These are phyloP conservation scores for Penicillium digitatum DNA, from an alignment of 2,329 filamentous ascomycete species.

Conservation along the genomic window DNA sequence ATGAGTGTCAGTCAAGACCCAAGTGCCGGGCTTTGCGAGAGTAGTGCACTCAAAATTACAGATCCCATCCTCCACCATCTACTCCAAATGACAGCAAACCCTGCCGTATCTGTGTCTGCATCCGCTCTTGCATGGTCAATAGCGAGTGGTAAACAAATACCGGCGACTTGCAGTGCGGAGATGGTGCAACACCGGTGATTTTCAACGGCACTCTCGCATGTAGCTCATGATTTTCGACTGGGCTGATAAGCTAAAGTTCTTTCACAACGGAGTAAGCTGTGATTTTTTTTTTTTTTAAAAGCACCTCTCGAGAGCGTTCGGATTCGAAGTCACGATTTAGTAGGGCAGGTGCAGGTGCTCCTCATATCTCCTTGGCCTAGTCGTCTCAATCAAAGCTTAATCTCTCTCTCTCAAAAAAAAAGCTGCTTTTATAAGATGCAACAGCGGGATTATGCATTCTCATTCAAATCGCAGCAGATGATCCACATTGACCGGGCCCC, in stretches of 20 bases:
- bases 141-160: not conserved
- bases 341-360: not conserved
- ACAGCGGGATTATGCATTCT: not conserved
- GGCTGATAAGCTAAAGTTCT: not conserved
- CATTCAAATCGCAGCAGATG: not conserved
- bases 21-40: not conserved
- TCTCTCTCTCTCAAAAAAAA: not conserved
- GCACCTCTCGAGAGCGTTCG: not conserved
- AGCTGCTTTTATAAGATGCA: not conserved
- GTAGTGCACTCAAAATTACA: not conserved
- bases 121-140: not conserved
- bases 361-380: not conserved
- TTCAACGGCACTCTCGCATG: not conserved
- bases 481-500: not conserved
- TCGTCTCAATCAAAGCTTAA: not conserved
- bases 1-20: not conserved
- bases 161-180: not conserved
- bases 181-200: not conserved
- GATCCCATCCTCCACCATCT: not conserved
- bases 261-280: not conserved
- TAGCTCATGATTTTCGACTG: not conserved
- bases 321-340: not conserved
- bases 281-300: not conserved
- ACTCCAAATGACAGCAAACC: not conserved
- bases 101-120: not conserved